Conservation (phyloP, 495 filamentous ascomycete genomes). For the Aspergillus avenaceus region DNA sequence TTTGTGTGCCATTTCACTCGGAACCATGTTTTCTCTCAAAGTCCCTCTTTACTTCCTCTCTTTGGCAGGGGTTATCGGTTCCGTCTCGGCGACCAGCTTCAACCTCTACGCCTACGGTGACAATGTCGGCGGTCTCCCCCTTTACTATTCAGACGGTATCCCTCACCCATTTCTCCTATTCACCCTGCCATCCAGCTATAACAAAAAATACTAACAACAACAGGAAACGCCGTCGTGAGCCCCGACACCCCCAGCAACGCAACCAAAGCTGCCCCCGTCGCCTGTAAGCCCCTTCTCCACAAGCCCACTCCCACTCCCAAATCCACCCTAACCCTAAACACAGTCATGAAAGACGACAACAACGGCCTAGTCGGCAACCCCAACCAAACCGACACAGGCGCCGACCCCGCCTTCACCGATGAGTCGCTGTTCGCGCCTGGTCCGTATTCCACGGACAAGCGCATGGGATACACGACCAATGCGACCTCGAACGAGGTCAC, state of each 20-base stretch:
- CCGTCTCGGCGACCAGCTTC: constrained; percentile 12
- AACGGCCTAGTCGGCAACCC: constrained; percentile 17
- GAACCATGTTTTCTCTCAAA: background rate
- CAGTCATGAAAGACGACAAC: constrained; percentile 1
- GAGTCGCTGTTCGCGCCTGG: constrained; percentile 22
- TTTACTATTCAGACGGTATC: constrained; percentile 30
- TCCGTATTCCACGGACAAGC: constrained; percentile 6
- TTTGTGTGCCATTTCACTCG: background rate
- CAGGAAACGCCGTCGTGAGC: constrained; percentile 10
- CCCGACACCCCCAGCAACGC: constrained; percentile 4
- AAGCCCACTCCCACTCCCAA: background rate
- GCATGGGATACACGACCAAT: constrained; percentile 4
- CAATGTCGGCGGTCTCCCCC: constrained; percentile 26
- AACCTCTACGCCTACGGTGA: constrained; percentile 32
- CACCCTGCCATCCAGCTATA: background rate
- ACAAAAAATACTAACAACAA: background rate
- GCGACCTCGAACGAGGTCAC: constrained; percentile 11
- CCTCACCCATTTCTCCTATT: background rate
- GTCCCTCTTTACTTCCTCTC: background rate
- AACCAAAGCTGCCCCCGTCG: constrained; percentile 7
- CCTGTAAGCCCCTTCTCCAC: constrained; percentile 1
- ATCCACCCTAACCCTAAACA: background rate
- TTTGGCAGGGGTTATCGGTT: background rate
- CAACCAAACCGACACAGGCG: constrained; percentile 14
- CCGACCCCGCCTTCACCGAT: constrained; percentile 11